Percentiles rank a stretch among this genome's conserved stretches.
phyloP scores from a whole-genome alignment of 805 yeast genomes.

The Barnettozyma pratensis region DNA sequence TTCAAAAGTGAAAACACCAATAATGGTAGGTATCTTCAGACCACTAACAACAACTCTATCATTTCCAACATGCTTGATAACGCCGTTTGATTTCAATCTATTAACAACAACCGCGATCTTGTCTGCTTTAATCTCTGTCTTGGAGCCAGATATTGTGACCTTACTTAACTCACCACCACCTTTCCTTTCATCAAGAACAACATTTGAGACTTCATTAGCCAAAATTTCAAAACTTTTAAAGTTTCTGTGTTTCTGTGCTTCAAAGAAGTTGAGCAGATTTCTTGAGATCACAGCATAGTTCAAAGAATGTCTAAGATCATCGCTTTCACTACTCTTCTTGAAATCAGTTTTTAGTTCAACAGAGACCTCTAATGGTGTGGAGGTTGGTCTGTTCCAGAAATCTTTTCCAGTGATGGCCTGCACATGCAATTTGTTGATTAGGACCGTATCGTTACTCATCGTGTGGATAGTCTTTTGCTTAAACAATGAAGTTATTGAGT shows the following conservation, averaged over 20 bases:
- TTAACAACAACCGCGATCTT: constrained; percentile 37
- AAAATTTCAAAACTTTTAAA: constrained; percentile 32
- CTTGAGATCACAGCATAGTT: constrained; percentile 85
- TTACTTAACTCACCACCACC: constrained; percentile 43
- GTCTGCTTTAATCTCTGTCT: constrained; percentile 56
- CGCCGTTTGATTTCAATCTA: constrained; percentile 25
- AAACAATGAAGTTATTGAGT: neutral
- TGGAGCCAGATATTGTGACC: constrained; percentile 39
- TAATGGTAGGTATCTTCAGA: constrained; percentile 62
- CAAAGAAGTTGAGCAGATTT: constrained; percentile 50
- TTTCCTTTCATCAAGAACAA: constrained; percentile 37
- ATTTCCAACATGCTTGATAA: constrained; percentile 8
- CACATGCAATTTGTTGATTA: constrained; percentile 43
- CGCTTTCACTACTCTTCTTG: constrained; percentile 67
- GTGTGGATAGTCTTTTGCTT: neutral
- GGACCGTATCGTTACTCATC: constrained; percentile 16
- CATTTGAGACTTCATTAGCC: constrained; percentile 42
- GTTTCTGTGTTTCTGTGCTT: constrained; percentile 31
- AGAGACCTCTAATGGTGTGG: constrained; percentile 62
- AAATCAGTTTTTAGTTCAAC: constrained; percentile 63
- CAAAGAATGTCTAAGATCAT: constrained; percentile 75
- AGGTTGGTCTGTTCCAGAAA: constrained; percentile 63
- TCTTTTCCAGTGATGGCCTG: constrained; percentile 67
- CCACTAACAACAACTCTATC: constrained; percentile 38
- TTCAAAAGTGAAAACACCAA: constrained; percentile 93